Conservation (phyloP, 2,329 filamentous ascomycete genomes). For the Fusarium dlaminii region DNA sequence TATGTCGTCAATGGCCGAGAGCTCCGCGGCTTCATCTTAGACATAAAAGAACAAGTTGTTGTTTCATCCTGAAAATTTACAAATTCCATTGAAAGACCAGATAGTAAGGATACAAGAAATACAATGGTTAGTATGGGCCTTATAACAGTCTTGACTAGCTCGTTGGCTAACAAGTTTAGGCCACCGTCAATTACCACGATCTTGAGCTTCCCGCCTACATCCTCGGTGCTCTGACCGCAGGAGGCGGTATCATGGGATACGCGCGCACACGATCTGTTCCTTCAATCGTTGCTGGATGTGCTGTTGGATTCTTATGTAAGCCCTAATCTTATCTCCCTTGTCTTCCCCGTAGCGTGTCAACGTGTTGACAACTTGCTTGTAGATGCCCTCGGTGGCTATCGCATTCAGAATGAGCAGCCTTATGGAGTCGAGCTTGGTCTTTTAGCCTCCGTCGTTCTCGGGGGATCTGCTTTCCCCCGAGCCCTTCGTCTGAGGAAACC, state of each 20-base stretch:
- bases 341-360: background rate
- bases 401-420: conserved; percentile 76
- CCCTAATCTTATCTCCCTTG: conserved; percentile 5
- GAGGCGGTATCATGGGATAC: conserved; percentile 89
- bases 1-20: conserved; percentile 33
- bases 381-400: conserved; percentile 83
- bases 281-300: conserved; percentile 84
- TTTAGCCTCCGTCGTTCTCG: conserved; percentile 69
- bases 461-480: background rate
- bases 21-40: conserved; percentile 4
- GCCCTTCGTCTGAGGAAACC: background rate
- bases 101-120: background rate
- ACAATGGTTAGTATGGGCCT: conserved; percentile 15
- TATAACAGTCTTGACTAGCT: too few species aligned
- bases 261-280: conserved; percentile 85
- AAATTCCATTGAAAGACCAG: background rate
- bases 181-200: conserved; percentile 28
- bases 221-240: conserved; percentile 83
- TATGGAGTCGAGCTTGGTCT: conserved; percentile 92
- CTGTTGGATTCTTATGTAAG: conserved; percentile 75
- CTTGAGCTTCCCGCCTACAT: conserved; percentile 73
- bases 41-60: background rate
- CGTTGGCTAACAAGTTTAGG: conserved; percentile 8
- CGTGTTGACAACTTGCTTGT: background rate
- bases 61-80: background rate